phyloP scores from a whole-genome alignment of 2,329 filamentous ascomycete species.

The Botrytis paeoniae region DNA sequence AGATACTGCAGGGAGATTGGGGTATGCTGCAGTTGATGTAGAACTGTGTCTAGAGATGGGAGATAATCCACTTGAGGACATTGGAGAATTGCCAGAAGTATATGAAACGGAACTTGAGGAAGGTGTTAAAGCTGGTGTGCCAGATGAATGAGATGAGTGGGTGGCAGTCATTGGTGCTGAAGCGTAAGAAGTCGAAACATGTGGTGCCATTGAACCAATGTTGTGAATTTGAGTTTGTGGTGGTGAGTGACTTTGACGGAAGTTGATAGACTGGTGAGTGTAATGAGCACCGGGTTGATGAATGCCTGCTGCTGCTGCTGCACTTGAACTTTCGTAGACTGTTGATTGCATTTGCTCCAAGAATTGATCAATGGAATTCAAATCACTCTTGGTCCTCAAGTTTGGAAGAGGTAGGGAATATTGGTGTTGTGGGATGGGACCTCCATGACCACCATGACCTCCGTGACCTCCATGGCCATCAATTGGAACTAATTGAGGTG shows the following conservation, averaged over 20 bases:
- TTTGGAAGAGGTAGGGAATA: conserved; percentile 88
- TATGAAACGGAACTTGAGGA: conserved; percentile 74
- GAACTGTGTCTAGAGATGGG: conserved; percentile 61
- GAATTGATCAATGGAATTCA: conserved; percentile 91
- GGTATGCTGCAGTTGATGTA: conserved; percentile 64
- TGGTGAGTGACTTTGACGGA: conserved; percentile 57
- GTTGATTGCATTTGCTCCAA: conserved; percentile 95
- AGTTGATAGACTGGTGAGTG: conserved; percentile 51
- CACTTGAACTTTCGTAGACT: conserved; percentile 87
- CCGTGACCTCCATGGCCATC: conserved; percentile 45
- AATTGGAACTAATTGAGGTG: conserved; percentile 54
- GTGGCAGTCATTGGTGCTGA: conserved; percentile 61
- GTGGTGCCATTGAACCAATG: conserved; percentile 32
- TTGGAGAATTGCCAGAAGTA: conserved; percentile 72
- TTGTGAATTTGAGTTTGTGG: conserved; percentile 39
- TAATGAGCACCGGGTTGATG: conserved; percentile 72
- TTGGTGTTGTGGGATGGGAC: conserved; percentile 66
- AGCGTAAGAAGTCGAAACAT: conserved; percentile 44
- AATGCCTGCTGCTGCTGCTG: conserved; percentile 74
- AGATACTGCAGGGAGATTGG: conserved; percentile 67
- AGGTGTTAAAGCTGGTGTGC: conserved; percentile 74
- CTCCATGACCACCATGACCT: conserved; percentile 40
- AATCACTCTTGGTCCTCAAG: conserved; percentile 86
- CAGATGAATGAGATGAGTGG: conserved; percentile 52
- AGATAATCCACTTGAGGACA: conserved; percentile 64